Conservation (phyloP, 1,284 basidiomycete genomes). For the Austroboletus olivaceoglutinosus region DNA sequence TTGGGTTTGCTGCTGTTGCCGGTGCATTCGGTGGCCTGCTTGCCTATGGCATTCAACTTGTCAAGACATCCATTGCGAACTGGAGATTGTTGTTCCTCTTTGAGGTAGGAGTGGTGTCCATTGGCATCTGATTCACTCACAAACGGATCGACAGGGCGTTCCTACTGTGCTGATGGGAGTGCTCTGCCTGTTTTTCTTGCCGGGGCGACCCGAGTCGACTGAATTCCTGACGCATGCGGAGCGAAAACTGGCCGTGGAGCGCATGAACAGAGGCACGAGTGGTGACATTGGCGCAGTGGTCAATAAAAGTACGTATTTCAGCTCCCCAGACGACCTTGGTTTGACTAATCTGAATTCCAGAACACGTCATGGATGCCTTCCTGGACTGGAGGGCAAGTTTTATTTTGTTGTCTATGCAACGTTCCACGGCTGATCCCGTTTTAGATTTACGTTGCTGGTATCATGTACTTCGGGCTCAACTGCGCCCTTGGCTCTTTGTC, state of each 20-base stretch:
- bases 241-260: constrained; percentile 66
- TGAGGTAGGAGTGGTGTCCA: constrained; percentile 46
- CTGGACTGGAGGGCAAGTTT: constrained; percentile 65
- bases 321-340: background rate
- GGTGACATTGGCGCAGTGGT: constrained; percentile 68
- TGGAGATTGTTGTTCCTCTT: constrained; percentile 78
- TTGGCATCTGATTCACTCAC: background rate
- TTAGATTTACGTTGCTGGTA: constrained; percentile 60
- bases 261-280: constrained; percentile 69
- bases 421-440: background rate
- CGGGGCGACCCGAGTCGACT: constrained; percentile 76
- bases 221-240: constrained; percentile 69
- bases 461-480: constrained; percentile 80
- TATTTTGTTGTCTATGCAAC: background rate
- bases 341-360: constrained; percentile 31
- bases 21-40: constrained; percentile 76
- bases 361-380: constrained; percentile 62
- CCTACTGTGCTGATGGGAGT: constrained; percentile 71
- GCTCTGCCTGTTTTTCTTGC: constrained; percentile 63
- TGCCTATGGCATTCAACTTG: constrained; percentile 68
- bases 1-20: constrained; percentile 75
- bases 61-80: constrained; percentile 46
- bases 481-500: constrained; percentile 75
- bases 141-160: constrained; percentile 45
- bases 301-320: constrained; percentile 50